Evolutionary conservation across 306 rosid genomes (phyloP), one percentile per base, ranked within the genome.

Genomic region (Vigna angularis): DNA sequence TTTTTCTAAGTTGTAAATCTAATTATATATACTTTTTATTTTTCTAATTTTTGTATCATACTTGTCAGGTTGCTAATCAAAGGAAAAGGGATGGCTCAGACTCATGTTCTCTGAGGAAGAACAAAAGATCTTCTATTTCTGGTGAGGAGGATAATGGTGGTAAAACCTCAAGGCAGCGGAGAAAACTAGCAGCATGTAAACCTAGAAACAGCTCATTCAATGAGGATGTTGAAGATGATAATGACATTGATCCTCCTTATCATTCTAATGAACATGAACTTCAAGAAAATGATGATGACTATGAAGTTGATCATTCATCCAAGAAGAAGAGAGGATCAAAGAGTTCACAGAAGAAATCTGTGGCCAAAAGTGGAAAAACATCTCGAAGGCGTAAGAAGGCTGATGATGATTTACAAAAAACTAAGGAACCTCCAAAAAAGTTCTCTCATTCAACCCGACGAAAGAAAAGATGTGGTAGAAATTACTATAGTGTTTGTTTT

Each of bases 401-500:
- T 55, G 80, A 81, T 53, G 85, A 72, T 78, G 90, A 74, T 86
- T 59, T 32, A 50, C 88, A 88, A 56, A 58, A 66, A 44, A 56
- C 62, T 5, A 66, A 82, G 81, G 69, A 84, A 70, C 88, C 87
- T 73, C 88, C 84, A 22, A 91, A 91, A 80, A 95, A 83, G 81
- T 91, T 95, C 75, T 58, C 94, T 16, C 97, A 90, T 88, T 85
- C 97, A 64, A 85, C 96, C 79, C 88, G 86, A 32, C 94, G 90
- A 57, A 95, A 22, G 68, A 95, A 47, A 87, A 88, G 93, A 85
- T 84, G 68, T 3, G 98, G 97, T 92, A 86, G 12, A 73, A 68
- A 72, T 68, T 56, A 14, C 69, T 62, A 66, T 62, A 67, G 34
- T 75, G 69, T 16, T 18, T 83, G 26, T 20, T 17, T 61, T 50